Evolutionary conservation across 2,329 filamentous ascomycete species (phyloP).

Genomic region (Scedosporium minutisporum): DNA sequence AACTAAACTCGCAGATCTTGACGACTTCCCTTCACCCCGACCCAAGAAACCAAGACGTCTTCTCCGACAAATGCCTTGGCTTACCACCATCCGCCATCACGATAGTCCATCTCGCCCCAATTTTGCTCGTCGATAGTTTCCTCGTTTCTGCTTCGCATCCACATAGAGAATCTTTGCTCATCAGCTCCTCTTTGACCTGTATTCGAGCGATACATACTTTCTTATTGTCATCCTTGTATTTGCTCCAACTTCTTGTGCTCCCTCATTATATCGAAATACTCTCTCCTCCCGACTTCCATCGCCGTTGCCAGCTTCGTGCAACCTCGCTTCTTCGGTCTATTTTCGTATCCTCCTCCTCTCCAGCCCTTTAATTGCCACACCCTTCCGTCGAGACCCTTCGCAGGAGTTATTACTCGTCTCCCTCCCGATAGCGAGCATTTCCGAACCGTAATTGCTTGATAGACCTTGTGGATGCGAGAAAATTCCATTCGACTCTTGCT

Average conservation of each 20-base stretch:
- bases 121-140: not conserved
- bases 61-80: not conserved
- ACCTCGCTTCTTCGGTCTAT: not conserved
- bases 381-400: not conserved
- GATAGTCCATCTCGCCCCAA: not conserved
- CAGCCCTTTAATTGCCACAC: not conserved
- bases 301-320: not conserved
- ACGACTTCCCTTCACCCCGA: constrained; percentile 4
- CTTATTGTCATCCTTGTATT: not conserved
- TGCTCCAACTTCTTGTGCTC: not conserved
- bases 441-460: not conserved
- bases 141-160: not conserved
- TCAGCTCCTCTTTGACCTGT: not conserved
- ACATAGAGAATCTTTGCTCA: not conserved
- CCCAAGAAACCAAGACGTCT: not conserved
- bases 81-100: not conserved
- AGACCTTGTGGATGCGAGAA: not conserved
- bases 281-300: not conserved
- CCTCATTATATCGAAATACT: not conserved
- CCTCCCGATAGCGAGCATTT: not conserved
- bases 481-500: not conserved
- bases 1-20: constrained; percentile 2
- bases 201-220: not conserved
- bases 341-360: not conserved
- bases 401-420: not conserved